Evolutionary conservation across 257 asterid genomes (phyloP).

Genomic region (Jaltomata sinuosa): DNA sequence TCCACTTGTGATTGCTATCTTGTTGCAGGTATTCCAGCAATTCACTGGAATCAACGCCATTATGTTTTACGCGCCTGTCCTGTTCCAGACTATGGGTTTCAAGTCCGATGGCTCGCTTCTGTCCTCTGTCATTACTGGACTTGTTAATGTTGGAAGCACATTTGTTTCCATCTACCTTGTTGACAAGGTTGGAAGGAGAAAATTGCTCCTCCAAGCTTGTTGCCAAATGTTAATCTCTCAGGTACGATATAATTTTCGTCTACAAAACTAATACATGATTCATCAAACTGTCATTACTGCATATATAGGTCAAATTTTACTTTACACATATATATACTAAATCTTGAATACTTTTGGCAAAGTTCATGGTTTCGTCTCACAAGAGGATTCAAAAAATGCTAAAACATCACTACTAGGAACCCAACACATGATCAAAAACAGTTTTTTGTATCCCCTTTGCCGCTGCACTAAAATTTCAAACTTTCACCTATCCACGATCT

Average conservation of each 20-base stretch:
- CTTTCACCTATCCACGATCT: neutral
- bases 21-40: slow-evolving; percentile 14
- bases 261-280: neutral
- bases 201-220: slow-evolving; percentile 6
- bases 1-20: slow-evolving; percentile 10
- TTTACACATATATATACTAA: neutral
- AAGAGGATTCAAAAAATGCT: neutral
- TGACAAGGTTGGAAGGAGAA: slow-evolving; percentile 8
- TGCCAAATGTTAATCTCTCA: slow-evolving; percentile 6
- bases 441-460: neutral
- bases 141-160: slow-evolving; percentile 6
- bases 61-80: slow-evolving; percentile 14
- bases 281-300: neutral
- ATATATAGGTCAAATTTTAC: neutral
- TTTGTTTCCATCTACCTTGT: slow-evolving; percentile 5
- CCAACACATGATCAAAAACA: neutral
- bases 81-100: slow-evolving; percentile 10
- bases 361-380: neutral
- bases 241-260: neutral
- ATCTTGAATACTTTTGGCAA: neutral
- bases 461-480: neutral
- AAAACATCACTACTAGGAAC: neutral
- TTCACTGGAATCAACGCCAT: slow-evolving; percentile 16
- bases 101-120: neutral
- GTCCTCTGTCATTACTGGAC: slow-evolving; percentile 3